phyloP scores from a whole-genome alignment of 1,284 basidiomycete species.

The Spongispora temasekensis region DNA sequence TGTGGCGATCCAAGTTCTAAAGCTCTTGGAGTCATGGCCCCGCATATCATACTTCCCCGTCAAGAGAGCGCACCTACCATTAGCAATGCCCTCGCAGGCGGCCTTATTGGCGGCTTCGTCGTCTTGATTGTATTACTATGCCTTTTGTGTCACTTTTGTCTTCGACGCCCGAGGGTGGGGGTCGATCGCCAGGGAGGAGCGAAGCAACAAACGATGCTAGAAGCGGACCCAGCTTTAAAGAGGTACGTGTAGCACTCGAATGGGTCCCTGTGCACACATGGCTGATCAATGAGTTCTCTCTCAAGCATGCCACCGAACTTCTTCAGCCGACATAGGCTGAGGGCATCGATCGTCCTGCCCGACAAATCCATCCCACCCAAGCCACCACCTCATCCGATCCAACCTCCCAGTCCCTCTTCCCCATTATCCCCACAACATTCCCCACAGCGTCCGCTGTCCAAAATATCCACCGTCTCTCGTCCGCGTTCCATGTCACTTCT shows the following conservation, averaged over 20 bases:
- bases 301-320: conserved; percentile 19
- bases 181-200: conserved; percentile 40
- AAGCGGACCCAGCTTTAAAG: conserved; percentile 1
- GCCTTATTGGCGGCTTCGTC: conserved; percentile 22
- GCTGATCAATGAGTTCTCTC: no score
- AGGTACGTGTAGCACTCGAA: conserved; percentile 18
- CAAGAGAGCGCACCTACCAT: background rate
- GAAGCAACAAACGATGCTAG: conserved; percentile 33
- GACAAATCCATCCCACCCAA: conserved; percentile 40
- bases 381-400: conserved; percentile 36
- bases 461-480: conserved; percentile 34
- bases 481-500: conserved; percentile 8
- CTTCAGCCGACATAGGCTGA: conserved; percentile 50
- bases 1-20: background rate
- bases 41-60: conserved; percentile 11
- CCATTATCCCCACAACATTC: conserved; percentile 20
- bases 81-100: conserved; percentile 47
- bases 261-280: no score
- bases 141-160: conserved; percentile 37
- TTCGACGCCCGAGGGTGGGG: conserved; percentile 43
- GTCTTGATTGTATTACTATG: conserved; percentile 27
- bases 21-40: conserved; percentile 23
- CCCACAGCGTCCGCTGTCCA: background rate
- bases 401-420: conserved; percentile 37
- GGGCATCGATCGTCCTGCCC: conserved; percentile 52